These are phyloP conservation scores for Mortierella polycephala DNA, from an alignment of 371 early-diverging fungal species.

Conservation along the genomic window DNA sequence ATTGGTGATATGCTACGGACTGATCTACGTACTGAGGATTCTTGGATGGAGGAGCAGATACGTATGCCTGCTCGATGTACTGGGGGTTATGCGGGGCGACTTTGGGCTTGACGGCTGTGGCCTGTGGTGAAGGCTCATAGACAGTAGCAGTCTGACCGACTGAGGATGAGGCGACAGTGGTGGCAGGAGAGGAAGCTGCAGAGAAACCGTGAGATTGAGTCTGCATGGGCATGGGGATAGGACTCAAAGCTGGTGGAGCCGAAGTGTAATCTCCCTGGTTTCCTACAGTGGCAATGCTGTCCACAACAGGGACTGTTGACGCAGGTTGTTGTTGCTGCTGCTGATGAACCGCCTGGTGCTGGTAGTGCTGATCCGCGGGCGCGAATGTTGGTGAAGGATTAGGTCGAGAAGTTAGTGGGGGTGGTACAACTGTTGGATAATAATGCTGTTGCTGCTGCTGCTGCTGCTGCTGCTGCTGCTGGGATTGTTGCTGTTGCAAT, in stretches of 20 bases:
- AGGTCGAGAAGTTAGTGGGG: not conserved
- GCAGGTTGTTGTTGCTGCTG: slow-evolving; percentile 10
- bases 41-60: not conserved
- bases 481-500: slow-evolving; percentile 11
- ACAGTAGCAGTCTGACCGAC: slow-evolving; percentile 2
- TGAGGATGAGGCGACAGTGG: slow-evolving; percentile 12
- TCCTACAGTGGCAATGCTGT: slow-evolving; percentile 13
- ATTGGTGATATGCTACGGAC: slow-evolving; percentile 17
- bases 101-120: slow-evolving; percentile 5
- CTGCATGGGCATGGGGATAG: slow-evolving; percentile 35
- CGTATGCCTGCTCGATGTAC: not conserved
- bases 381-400: slow-evolving; percentile 24
- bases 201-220: slow-evolving; percentile 6
- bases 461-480: slow-evolving; percentile 6
- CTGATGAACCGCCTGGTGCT: slow-evolving; percentile 15
- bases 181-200: slow-evolving; percentile 6
- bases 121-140: not conserved
- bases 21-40: slow-evolving; percentile 30
- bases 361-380: slow-evolving; percentile 5
- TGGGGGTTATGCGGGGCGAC: not conserved
- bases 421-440: slow-evolving; percentile 16
- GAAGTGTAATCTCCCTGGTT: not conserved
- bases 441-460: slow-evolving; percentile 14
- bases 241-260: not conserved
- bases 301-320: no score